Evolutionary conservation across 305 asterid species (phyloP), one percentile per base, ranked within the genome.

Genomic region (Fraxinus paxiana): DNA sequence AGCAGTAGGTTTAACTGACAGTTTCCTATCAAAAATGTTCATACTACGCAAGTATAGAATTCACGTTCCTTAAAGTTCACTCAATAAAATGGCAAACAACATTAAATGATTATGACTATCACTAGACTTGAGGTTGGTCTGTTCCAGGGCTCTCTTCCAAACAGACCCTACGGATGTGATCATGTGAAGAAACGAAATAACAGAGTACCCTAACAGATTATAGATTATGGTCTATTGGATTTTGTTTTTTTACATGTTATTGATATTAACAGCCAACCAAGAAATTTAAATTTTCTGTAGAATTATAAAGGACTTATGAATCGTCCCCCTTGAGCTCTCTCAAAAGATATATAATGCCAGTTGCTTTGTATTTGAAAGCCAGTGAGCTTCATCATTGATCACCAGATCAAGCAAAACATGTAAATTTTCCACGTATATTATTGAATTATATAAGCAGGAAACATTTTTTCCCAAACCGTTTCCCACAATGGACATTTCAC

Each of bases 1-100:
- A 13, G 61, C 73, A 59, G 80, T 46, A 65, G 48, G n/a, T 76
- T 56, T 56, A 33, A 34, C 65, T n/a, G 31, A 54, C 46, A 79
- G 61, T 65, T 77, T 69, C 75, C 75, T 15, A 69, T 22, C 8
- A 5, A 30, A 28, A 30, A 69, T 30, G 43, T 28, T 12, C 41
- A 30, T 69, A 13, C 37, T 13, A 13, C 2, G 22, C 38, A 13
- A 28, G 74, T 13, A 69, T 26, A 46, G 22, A 4, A 26, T 69
- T 30, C 20, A 30, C 18, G 4, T 30, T 69, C 18, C 41, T 69
- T 13, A 28, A 13, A 20, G 2, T 69, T 30, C 17, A 30, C 73
- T 26, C 31, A 65, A 69, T 69, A 69, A 67, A 30, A 12, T 28
- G 75, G 22, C 43, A 69, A 30, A 5, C 74, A 69, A 13, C 22